Base-by-base conservation (phyloP, 73 alveolate species). In the Paramecium sexaurelia region DNA sequence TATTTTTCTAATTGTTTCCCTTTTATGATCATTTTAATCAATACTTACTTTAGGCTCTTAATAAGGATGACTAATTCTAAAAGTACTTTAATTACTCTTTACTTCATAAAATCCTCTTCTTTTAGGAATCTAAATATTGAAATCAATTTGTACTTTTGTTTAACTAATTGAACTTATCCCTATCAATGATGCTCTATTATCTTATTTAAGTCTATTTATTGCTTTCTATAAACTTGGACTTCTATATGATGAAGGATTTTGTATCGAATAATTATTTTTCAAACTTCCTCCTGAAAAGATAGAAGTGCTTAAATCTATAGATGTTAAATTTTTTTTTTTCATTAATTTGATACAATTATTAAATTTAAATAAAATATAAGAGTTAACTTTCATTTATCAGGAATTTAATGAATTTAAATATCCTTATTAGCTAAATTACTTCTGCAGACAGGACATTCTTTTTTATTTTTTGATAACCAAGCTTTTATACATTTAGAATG, bases 151-250 rank as follows among this genome's bases (percentile, higher is more conserved):
- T 61, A 61, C 83, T 24, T 61, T 26, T 32, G 83, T 61, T 19
- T 26, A 61, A 27, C 83, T 61, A 32, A 61, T 61, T 24, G 83
- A 11, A 10, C 83, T 61, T 10, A 61, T 61, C 10, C 83, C 83
- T 11, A 61, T 61, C 11, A 26, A 32, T 24, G 83, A 61, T 13
- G 24, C 20, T 61, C 83, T 26, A 32, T 27, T 32, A 29, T 61
- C 47, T 11, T 61, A 32, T 61, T 61, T 61, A 26, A 61, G 11
- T 61, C 83, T 61, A 29, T 61, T 32, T 0, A 61, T 61, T 6
- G 83, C 83, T 45, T 61, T 61, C 43, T 61, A 24, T 5, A 61
- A 6, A 61, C 83, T 61, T 3, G 83, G 83, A 61, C 47, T 61
- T 61, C 83, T 15, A 11, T 61, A 26, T 10, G 43, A 61, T 61